Percentiles rank a stretch among this genome's conserved stretches.
Conservation (phyloP, 768 basidiomycete genomes). For the Rhodotorula toruloides region DNA sequence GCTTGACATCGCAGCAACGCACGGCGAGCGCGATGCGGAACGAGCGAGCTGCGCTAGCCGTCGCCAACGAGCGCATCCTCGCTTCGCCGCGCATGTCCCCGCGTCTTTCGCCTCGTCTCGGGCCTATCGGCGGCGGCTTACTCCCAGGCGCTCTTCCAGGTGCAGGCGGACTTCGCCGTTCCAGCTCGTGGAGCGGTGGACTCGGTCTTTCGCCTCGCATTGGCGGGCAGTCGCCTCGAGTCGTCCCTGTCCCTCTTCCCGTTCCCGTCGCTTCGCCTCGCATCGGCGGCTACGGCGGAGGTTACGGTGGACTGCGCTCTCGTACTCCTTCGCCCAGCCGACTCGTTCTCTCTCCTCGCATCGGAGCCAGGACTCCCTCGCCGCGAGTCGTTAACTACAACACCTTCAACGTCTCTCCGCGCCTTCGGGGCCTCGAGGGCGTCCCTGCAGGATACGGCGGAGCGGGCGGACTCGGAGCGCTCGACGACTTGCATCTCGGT, state of each 20-base stretch:
- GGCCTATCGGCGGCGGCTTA: not conserved
- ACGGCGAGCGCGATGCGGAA: not conserved
- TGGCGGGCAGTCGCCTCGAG: not conserved
- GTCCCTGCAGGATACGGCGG: not conserved
- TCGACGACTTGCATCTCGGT: not conserved
- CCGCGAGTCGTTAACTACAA: constrained; percentile 28
- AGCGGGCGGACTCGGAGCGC: constrained; percentile 1
- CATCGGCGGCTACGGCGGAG: not conserved
- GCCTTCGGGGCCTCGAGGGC: not conserved
- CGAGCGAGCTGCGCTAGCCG: constrained; percentile 5
- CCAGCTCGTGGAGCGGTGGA: constrained; percentile 3
- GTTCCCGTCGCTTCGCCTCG: not conserved
- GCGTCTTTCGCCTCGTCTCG: not conserved
- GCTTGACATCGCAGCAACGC: not conserved
- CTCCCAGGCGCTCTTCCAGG: not conserved
- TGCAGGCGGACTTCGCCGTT: not conserved
- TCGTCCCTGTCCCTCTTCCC: not conserved
- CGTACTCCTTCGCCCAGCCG: not conserved
- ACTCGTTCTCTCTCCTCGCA: not conserved
- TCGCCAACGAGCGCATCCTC: constrained; percentile 13
- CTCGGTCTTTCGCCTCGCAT: not conserved
- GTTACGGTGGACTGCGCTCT: not conserved
- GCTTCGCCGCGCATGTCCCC: constrained; percentile 7
- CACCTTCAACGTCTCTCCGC: constrained; percentile 17
- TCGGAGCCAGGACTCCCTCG: not conserved